Base-by-base conservation (phyloP, 164 flowering plant species). In the Magnolia changhungtana region DNA sequence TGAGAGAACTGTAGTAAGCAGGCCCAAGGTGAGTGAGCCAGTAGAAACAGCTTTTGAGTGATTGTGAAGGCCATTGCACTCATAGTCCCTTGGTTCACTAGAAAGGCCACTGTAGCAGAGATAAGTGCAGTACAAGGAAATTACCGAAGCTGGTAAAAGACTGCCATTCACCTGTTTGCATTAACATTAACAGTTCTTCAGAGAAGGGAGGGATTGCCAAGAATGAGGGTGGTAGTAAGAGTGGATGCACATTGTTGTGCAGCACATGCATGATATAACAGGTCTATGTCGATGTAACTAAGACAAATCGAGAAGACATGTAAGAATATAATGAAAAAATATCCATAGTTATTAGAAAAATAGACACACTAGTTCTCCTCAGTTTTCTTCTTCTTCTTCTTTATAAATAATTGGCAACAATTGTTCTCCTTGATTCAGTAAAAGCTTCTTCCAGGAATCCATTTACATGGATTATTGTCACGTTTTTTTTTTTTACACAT, bases 41-140 rank as follows among this genome's bases (percentile, higher is more conserved):
- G 94, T 91, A 50, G 97, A 90, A 77, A 92, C 88, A 74, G 97
- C 97, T 83, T 88, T 89, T 20, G 97, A 90, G 76, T 95, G 98
- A 75, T 83, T 91, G 84, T 95, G 99, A 74, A 95, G 95, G 72
- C 97, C 96, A 87, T 96, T 94, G 88, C 98, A 96, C 75, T 90
- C 91, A 63, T 92, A 96, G 23, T 94, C 97, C 82, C 99, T 86
- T 58, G 98, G 99, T 85, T 96, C 99, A 84, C 99, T 94, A 8
- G 99, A 81, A 73, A 96, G 94, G 23, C 91, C 98, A 80, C 91
- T 90, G 80, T 94, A 96, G 86, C 98, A 92, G 68, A 96, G 95
- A 83, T 96, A 96, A 75, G 84, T 92, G 87, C 99, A 96, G 82
- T 96, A 96, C 50, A 92, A 55, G 0, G 97, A 94, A 50, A 96